These are phyloP conservation scores for Boletus rufocinnamomeus DNA, from an alignment of 768 basidiomycete species.

Conservation along the genomic window DNA sequence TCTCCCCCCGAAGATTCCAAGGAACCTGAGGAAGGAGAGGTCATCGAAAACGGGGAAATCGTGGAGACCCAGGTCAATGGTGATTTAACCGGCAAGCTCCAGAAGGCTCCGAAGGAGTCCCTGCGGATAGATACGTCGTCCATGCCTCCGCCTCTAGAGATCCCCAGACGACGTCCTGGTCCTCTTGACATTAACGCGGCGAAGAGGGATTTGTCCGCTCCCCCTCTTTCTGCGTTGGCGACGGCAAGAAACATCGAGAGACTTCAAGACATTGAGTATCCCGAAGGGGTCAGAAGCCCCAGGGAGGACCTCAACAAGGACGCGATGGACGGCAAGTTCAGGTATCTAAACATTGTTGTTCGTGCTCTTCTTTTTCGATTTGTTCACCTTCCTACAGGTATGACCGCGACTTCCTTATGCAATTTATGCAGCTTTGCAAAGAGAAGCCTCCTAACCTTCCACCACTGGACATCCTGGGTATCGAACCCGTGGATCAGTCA, in stretches of 20 bases:
- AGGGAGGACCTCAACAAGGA: constrained; percentile 81
- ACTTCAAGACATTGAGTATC: constrained; percentile 75
- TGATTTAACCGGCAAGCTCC: constrained; percentile 43
- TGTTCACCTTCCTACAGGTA: constrained; percentile 56
- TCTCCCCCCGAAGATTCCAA: constrained; percentile 48
- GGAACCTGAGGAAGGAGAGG: constrained; percentile 43
- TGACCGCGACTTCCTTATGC: constrained; percentile 95
- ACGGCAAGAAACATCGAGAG: constrained; percentile 87
- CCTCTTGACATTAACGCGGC: constrained; percentile 68
- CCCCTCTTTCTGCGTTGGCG: constrained; percentile 60
- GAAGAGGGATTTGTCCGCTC: constrained; percentile 38
- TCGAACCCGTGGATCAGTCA: constrained; percentile 71
- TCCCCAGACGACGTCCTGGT: constrained; percentile 58
- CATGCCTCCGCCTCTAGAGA: constrained; percentile 42
- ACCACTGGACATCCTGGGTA: constrained; percentile 86
- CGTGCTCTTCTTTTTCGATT: not conserved
- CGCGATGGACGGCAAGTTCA: constrained; percentile 86
- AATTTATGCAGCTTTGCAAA: constrained; percentile 93
- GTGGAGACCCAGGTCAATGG: constrained; percentile 33
- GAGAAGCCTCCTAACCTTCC: constrained; percentile 93
- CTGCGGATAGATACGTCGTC: constrained; percentile 67
- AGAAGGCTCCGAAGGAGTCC: constrained; percentile 45
- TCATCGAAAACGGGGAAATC: constrained; percentile 36
- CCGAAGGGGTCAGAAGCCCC: constrained; percentile 81
- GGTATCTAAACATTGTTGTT: constrained; percentile 43